Conservation (phyloP, 176 grass and related monocot genomes). For the Phyllostachys edulis region DNA sequence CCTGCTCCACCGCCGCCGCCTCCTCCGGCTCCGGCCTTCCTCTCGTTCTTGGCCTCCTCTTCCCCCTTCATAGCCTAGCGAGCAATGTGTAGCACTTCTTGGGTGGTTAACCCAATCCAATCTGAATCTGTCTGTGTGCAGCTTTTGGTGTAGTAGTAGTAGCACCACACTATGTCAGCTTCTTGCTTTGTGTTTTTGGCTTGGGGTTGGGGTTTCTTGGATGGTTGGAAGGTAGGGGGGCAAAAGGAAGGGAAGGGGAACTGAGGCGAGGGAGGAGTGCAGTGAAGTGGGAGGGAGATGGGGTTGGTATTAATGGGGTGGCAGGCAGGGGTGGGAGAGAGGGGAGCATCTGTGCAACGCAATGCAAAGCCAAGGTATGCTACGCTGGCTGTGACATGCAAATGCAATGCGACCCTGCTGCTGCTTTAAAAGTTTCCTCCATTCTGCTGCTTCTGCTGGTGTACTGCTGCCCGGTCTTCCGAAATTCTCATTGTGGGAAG, state of each 20-base stretch:
- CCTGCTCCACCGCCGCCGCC: not conserved
- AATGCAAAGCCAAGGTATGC: not conserved
- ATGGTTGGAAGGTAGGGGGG: constrained; percentile 54
- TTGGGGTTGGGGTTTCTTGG: constrained; percentile 32
- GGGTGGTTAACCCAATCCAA: constrained; percentile 18
- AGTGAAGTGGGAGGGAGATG: constrained; percentile 22
- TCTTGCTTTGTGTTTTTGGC: constrained; percentile 24
- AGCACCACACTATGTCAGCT: not conserved
- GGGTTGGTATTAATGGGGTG: constrained; percentile 38
- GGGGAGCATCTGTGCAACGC: constrained; percentile 15
- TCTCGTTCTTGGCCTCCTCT: constrained; percentile 41
- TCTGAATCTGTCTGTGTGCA: constrained; percentile 12
- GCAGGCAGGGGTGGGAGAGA: constrained; percentile 20
- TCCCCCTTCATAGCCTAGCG: constrained; percentile 32
- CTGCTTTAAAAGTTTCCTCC: constrained; percentile 48
- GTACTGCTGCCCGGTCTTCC: constrained; percentile 32
- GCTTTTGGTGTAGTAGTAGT: constrained; percentile 16
- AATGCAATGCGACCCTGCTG: not conserved
- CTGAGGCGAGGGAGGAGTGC: not conserved
- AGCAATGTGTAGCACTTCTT: not conserved
- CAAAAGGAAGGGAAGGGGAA: constrained; percentile 45
- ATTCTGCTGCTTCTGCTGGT: constrained; percentile 41
- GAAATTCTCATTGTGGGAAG: constrained; percentile 52
- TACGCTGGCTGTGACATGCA: not conserved
- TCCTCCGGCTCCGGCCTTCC: not conserved